Conservation (phyloP, 1,139 yeast species). For the Candida glucosophila region DNA sequence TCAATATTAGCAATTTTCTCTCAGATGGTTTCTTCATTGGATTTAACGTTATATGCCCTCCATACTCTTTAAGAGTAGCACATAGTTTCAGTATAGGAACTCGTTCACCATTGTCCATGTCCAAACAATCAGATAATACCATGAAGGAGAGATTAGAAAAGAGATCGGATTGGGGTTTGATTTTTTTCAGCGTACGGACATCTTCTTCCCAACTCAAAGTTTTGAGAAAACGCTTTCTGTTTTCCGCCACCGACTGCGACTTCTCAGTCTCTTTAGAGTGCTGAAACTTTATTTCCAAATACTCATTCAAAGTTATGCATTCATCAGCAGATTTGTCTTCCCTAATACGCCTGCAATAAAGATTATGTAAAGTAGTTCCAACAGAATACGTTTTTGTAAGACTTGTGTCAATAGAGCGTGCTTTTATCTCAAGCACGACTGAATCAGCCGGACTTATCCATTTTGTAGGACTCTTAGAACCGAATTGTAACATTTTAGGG, state of each 20-base stretch:
- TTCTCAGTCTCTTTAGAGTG: constrained; percentile 17
- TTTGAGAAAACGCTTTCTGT: constrained; percentile 7
- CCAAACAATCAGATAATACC: constrained; percentile 35
- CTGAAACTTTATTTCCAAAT: constrained; percentile 24
- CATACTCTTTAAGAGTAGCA: constrained; percentile 33
- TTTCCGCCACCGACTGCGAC: constrained; percentile 20
- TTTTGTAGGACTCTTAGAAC: constrained; percentile 51
- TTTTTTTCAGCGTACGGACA: constrained; percentile 4
- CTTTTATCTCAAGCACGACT: constrained; percentile 76
- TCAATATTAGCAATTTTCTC: too few species aligned
- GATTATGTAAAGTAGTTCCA: constrained; percentile 66
- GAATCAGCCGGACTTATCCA: constrained; percentile 81
- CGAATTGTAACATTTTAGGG: constrained; percentile 42
- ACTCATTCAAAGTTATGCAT: constrained; percentile 52
- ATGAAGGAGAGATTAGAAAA: constrained; percentile 21
- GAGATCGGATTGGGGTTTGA: constrained; percentile 12
- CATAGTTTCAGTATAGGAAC: constrained; percentile 26
- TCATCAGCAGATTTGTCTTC: constrained; percentile 56
- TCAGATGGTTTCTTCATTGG: constrained; percentile 12
- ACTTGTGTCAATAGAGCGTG: constrained; percentile 57
- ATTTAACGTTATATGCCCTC: constrained; percentile 33
- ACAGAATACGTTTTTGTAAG: constrained; percentile 46
- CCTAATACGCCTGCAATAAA: constrained; percentile 62
- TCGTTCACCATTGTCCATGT: constrained; percentile 15
- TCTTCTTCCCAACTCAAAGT: too few species aligned